Evolutionary conservation across 2,329 filamentous ascomycete species (phyloP).

Genomic region (Fonsecaea erecta): DNA sequence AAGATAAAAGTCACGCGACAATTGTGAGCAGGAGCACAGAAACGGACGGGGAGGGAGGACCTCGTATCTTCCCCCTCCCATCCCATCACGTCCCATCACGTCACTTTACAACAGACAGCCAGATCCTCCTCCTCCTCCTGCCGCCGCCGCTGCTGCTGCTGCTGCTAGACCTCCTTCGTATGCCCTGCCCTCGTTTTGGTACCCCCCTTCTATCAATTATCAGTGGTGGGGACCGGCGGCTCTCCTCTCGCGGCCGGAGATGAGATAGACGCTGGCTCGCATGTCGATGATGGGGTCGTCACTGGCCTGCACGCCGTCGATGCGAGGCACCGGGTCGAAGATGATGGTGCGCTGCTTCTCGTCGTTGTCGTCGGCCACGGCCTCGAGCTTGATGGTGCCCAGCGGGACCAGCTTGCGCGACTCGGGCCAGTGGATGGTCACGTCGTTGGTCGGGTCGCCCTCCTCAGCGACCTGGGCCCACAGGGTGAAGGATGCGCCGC

Average conservation of each 20-base stretch:
- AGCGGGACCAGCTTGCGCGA: constrained; percentile 56
- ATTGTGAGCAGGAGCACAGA: too few species aligned
- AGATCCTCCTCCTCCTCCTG: too few species aligned
- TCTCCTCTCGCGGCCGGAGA: constrained; percentile 60
- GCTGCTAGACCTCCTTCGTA: too few species aligned
- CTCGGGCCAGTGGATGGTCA: constrained; percentile 60
- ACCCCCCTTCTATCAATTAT: background rate
- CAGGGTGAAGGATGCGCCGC: constrained; percentile 53
- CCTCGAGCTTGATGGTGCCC: constrained; percentile 54
- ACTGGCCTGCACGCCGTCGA: constrained; percentile 58
- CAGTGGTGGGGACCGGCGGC: constrained; percentile 42
- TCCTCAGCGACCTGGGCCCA: constrained; percentile 57
- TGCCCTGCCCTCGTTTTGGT: too few species aligned
- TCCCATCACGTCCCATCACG: too few species aligned
- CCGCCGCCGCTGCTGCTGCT: too few species aligned
- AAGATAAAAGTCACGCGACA: too few species aligned
- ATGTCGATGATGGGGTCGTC: constrained; percentile 63
- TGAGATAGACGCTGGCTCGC: constrained; percentile 60
- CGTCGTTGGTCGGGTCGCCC: constrained; percentile 55
- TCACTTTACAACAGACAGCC: too few species aligned
- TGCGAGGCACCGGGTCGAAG: constrained; percentile 62
- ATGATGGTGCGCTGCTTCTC: constrained; percentile 58
- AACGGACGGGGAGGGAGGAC: too few species aligned
- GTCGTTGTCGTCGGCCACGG: constrained; percentile 45
- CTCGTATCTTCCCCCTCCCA: too few species aligned